phyloP scores from a whole-genome alignment of 1,139 yeast genomes.

The Yamadazyma sp. region DNA sequence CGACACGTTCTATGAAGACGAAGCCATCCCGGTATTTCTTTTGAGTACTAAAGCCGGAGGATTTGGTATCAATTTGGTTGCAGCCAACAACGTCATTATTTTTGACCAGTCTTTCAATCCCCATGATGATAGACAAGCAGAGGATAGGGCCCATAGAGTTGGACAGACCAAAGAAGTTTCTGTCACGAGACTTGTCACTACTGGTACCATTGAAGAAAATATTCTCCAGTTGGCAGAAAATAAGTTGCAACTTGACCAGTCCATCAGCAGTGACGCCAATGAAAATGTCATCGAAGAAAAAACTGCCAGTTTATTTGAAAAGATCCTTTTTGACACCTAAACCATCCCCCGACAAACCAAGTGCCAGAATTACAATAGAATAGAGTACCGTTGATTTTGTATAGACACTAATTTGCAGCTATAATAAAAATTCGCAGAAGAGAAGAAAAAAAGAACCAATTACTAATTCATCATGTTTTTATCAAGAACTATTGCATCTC shows the following conservation, averaged over 20 bases:
- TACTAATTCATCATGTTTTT: slow-evolving; percentile 11
- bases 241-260: slow-evolving; percentile 81
- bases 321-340: slow-evolving; percentile 35
- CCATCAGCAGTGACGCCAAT: slow-evolving; percentile 50
- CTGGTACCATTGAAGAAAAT: slow-evolving; percentile 83
- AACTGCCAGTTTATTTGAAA: slow-evolving; percentile 53
- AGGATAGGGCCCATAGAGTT: slow-evolving; percentile 96
- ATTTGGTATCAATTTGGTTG: slow-evolving; percentile 92
- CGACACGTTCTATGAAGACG: slow-evolving; percentile 83
- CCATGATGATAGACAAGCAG: slow-evolving; percentile 98
- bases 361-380: neutral
- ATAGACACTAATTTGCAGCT: neutral
- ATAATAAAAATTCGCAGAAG: neutral
- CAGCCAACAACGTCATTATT: slow-evolving; percentile 89
- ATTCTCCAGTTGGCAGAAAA: slow-evolving; percentile 85
- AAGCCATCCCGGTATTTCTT: slow-evolving; percentile 78
- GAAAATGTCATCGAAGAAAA: slow-evolving; percentile 52
- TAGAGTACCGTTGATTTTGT: neutral
- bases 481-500: slow-evolving; percentile 8
- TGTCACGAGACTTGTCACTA: slow-evolving; percentile 74
- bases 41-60: slow-evolving; percentile 97
- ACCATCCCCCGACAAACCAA: too few species aligned
- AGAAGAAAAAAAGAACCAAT: slow-evolving; percentile 2
- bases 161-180: slow-evolving; percentile 90
- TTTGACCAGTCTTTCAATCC: slow-evolving; percentile 96